Conservation (phyloP, 2,329 filamentous ascomycete genomes). For the Aschersonia sp. region DNA sequence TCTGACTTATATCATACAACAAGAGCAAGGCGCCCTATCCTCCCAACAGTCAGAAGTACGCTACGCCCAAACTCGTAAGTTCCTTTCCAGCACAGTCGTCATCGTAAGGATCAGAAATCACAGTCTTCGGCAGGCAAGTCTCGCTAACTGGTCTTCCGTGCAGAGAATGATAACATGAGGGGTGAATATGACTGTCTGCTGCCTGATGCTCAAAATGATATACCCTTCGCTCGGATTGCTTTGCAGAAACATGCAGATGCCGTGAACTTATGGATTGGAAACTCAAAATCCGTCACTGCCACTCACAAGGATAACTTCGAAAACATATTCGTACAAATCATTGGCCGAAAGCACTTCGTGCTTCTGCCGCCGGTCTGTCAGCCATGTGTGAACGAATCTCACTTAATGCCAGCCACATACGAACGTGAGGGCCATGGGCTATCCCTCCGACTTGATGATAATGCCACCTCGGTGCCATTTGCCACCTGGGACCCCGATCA, state of each 20-base stretch:
- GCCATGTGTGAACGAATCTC: conserved; percentile 51
- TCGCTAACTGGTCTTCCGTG: neutral
- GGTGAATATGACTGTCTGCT: conserved; percentile 55
- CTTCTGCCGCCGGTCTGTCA: conserved; percentile 58
- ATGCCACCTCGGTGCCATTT: conserved; percentile 40
- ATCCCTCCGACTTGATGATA: conserved; percentile 18
- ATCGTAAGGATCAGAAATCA: neutral
- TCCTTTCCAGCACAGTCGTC: neutral
- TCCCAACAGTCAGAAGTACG: conserved; percentile 32
- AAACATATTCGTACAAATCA: conserved; percentile 67
- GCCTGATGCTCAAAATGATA: conserved; percentile 43
- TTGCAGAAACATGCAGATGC: conserved; percentile 54
- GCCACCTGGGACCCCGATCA: conserved; percentile 61
- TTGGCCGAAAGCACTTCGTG: conserved; percentile 60
- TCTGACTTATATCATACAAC: conserved; percentile 42
- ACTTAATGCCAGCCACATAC: conserved; percentile 45
- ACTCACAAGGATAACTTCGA: conserved; percentile 77
- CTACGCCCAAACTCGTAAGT: conserved; percentile 62
- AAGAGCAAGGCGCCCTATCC: conserved; percentile 31
- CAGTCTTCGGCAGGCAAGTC: too few relatives aligned
- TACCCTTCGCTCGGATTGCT: conserved; percentile 61
- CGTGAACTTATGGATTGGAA: conserved; percentile 73
- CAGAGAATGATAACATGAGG: conserved; percentile 69
- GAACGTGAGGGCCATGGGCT: conserved; percentile 16
- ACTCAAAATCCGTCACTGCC: conserved; percentile 52